phyloP scores from a whole-genome alignment of 495 filamentous ascomycete genomes.

The Evernia prunastri region DNA sequence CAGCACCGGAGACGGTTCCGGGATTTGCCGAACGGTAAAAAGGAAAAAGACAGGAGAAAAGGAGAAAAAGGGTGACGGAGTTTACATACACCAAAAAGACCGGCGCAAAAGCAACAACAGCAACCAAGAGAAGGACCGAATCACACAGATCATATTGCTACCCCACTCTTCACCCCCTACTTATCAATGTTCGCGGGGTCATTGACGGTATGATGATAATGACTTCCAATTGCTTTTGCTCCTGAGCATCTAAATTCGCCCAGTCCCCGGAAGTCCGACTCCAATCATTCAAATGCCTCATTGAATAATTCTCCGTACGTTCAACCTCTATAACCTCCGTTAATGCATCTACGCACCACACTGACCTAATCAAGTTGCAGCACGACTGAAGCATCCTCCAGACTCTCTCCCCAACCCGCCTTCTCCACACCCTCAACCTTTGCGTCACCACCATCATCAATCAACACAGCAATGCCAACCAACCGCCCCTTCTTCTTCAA shows the following conservation, averaged over 20 bases:
- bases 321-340: neutral
- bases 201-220: neutral
- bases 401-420: neutral
- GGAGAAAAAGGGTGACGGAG: neutral
- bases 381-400: neutral
- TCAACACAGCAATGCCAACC: constrained; percentile 50
- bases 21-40: neutral
- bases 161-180: constrained; percentile 3
- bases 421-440: neutral
- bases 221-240: neutral
- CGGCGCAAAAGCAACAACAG: neutral
- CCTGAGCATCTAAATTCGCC: neutral
- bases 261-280: neutral
- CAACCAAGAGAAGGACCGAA: constrained; percentile 14
- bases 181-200: neutral
- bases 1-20: neutral
- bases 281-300: constrained; percentile 15
- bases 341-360: neutral
- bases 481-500: constrained; percentile 80
- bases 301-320: neutral
- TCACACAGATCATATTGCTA: neutral
- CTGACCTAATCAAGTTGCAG: neutral
- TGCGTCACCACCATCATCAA: constrained; percentile 3
- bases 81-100: too few relatives aligned
- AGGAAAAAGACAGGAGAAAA: too few relatives aligned